phyloP scores from a whole-genome alignment of 2,329 filamentous ascomycete species.

The Nemania abortiva region DNA sequence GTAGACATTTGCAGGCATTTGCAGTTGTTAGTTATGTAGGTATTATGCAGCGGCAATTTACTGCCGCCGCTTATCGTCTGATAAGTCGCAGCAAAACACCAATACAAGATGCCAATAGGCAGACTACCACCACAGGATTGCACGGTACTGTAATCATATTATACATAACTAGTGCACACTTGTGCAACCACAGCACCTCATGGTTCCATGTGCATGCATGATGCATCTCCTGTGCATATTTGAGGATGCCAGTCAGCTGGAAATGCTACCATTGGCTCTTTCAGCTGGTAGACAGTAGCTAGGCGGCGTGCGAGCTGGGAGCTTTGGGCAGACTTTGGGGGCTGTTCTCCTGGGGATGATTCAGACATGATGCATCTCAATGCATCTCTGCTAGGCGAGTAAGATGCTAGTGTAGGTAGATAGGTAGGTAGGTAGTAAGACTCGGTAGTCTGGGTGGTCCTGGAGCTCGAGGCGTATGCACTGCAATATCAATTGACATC shows the following conservation, averaged over 20 bases:
- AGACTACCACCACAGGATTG: conserved; percentile 9
- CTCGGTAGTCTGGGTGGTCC: conserved; percentile 39
- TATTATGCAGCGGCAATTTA: neutral
- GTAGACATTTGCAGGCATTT: neutral
- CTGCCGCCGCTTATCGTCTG: conserved; percentile 17
- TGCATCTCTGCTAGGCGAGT: conserved; percentile 4
- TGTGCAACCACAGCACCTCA: conserved; percentile 34
- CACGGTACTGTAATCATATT: conserved; percentile 23
- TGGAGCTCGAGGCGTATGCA: conserved; percentile 24
- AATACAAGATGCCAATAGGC: neutral
- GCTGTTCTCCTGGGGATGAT: conserved; percentile 5
- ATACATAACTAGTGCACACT: conserved; percentile 16
- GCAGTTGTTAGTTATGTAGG: no score
- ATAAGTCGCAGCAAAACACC: conserved; percentile 1
- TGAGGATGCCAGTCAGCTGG: conserved; percentile 40
- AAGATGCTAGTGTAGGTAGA: neutral
- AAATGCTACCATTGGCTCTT: conserved; percentile 41
- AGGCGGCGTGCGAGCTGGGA: conserved; percentile 19
- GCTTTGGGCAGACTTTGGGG: conserved; percentile 18
- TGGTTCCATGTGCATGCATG: conserved; percentile 39
- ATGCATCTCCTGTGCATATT: conserved; percentile 35
- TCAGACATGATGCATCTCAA: conserved; percentile 33
- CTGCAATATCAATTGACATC: conserved; percentile 7
- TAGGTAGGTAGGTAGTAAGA: conserved; percentile 17
- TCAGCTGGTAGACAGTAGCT: conserved; percentile 42